Conservation (phyloP, 106 monocot species). For the Dendrobium chrysotoxum region DNA sequence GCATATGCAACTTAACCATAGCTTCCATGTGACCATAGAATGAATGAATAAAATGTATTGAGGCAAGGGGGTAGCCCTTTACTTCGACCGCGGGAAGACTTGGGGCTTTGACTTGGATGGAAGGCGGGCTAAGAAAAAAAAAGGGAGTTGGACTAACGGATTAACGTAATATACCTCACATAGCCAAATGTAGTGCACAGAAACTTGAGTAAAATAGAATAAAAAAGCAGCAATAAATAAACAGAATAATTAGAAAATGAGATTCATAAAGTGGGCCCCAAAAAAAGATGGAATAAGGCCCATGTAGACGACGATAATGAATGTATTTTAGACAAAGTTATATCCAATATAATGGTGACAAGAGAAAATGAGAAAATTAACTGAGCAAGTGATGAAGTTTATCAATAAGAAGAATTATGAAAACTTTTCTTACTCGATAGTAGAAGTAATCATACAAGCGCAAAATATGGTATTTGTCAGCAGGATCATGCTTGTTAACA, state of each 20-base stretch:
- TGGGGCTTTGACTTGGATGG: no score
- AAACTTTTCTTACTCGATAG: slow-evolving; percentile 61
- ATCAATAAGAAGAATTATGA: neutral
- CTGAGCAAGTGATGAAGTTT: neutral
- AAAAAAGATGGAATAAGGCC: neutral
- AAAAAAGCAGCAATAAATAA: neutral
- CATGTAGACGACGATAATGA: neutral
- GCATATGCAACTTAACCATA: neutral
- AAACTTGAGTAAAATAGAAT: neutral
- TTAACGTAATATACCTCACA: no score
- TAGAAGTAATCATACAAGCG: slow-evolving; percentile 98
- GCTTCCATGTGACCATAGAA: neutral
- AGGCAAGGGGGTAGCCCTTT: no score
- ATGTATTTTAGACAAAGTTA: neutral
- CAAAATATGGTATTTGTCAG: slow-evolving; percentile 88
- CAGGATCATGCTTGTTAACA: slow-evolving; percentile 98
- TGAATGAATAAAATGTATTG: neutral
- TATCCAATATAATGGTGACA: neutral
- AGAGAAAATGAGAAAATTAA: neutral
- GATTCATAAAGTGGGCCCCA: neutral
- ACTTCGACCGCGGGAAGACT: no score
- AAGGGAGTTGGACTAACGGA: no score
- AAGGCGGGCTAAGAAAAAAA: no score
- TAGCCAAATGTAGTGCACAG: no score
- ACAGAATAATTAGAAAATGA: neutral